Base-by-base conservation (phyloP, 2,329 filamentous ascomycete species). In the Fusarium caatingaense region DNA sequence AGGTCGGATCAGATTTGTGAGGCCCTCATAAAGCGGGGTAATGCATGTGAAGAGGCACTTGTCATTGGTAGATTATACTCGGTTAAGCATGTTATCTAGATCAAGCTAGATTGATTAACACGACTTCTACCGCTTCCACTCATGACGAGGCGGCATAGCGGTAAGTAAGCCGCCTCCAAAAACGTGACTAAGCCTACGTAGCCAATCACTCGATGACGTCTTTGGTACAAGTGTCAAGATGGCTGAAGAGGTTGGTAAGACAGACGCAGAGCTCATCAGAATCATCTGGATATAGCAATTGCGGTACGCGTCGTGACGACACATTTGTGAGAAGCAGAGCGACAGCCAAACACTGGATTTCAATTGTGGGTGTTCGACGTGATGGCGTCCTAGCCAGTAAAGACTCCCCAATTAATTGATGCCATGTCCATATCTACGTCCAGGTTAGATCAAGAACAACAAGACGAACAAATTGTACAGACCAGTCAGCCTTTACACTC, bases 171-270 rank as follows among this genome's bases (percentile, higher is more conserved):
- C 49, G 49, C 49, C 34, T 28, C 2, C 2, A 18, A 11, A 11
- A 21, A 28, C 34, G 4, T 53, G 23, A 53, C 49, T 28, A 53
- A 41, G 18, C 34, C 18, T 53, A 28, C 49, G 49, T 53, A 21
- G 23, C 49, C 49, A 53, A 53, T 53, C 32, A 53, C 13, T 42
- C 49, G 11, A 53, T 53, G 49, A 53, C 49, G 49, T 53, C 32
- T 42, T 27, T 9, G 8, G 20, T 21, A 9, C 20, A 44, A 9
- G 11, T 16, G 20, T 16, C 7, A 44, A 44, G 23, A 16, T 47
- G 49, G n/a, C 20, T 9, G 9, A 11, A 20, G 48, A 41, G 32
- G 32, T 20, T 27, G 23, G 44, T 27, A 15, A 20, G 10, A 28
- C 41, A 44, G 9, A 21, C 20, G n/a, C 44, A 3, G 25, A 25